Percentiles rank a stretch among this genome's conserved stretches.
Conservation (phyloP, 352 stramenopile genomes). For the Phytophthora citrophthora region DNA sequence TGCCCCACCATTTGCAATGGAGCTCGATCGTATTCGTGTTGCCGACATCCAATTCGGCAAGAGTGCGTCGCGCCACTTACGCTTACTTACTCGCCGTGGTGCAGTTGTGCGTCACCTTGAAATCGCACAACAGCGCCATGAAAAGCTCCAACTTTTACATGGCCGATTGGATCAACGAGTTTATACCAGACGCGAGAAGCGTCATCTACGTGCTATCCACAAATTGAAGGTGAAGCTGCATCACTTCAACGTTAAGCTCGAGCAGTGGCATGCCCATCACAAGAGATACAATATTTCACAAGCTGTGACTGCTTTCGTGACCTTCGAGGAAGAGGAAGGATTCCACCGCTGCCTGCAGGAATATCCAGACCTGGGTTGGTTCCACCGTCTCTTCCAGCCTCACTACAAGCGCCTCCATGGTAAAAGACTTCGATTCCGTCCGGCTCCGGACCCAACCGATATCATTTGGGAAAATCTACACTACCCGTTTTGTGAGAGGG, state of each 20-base stretch:
- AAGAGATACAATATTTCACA: constrained; percentile 45
- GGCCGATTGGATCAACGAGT: constrained; percentile 43
- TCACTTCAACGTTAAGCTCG: constrained; percentile 51
- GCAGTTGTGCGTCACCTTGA: constrained; percentile 69
- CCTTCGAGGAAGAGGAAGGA: constrained; percentile 86
- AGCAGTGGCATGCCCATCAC: constrained; percentile 47
- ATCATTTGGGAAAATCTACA: constrained; percentile 89
- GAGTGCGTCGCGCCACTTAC: constrained; percentile 59
- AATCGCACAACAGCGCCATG: constrained; percentile 65
- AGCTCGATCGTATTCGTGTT: constrained; percentile 68
- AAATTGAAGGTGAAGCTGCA: constrained; percentile 56
- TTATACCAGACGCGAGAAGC: constrained; percentile 50
- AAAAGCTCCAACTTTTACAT: constrained; percentile 68
- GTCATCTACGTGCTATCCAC: constrained; percentile 50
- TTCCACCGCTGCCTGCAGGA: constrained; percentile 78
- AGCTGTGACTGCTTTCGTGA: constrained; percentile 83
- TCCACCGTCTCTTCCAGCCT: constrained; percentile 80
- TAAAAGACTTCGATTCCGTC: constrained; percentile 75
- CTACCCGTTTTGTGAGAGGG: constrained; percentile 59
- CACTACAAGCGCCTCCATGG: constrained; percentile 65
- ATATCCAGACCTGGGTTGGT: constrained; percentile 75
- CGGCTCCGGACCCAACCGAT: constrained; percentile 79
- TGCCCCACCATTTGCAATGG: constrained; percentile 54
- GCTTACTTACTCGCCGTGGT: constrained; percentile 66
- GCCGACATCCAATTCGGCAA: constrained; percentile 86